A percentile compares a stretch with the other conserved stretches of the same genome.
Evolutionary conservation across 805 yeast genomes (phyloP).

Genomic region (Saccharomycopsis javanensis): DNA sequence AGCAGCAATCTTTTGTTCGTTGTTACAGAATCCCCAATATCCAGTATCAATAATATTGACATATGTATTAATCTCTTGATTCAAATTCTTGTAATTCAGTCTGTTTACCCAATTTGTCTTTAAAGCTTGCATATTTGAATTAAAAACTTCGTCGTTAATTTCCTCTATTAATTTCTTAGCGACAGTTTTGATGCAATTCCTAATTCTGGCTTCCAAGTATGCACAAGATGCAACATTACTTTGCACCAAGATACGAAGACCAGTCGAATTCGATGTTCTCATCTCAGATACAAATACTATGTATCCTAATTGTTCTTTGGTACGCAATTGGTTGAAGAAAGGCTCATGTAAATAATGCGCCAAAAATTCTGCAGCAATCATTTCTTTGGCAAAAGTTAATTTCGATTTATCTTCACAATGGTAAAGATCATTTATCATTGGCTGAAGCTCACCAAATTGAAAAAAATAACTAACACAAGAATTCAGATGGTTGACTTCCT

Average conservation of each 20-base stretch:
- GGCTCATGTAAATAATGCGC: conserved; percentile 77
- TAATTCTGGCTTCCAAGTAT: conserved; percentile 70
- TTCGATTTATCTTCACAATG: neutral
- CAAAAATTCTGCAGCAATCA: conserved; percentile 49
- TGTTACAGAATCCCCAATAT: conserved; percentile 61
- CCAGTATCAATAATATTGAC: conserved; percentile 67
- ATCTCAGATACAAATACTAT: conserved; percentile 77
- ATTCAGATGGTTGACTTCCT: conserved; percentile 54
- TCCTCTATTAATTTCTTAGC: conserved; percentile 38
- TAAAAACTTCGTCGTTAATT: conserved; percentile 56
- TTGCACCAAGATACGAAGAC: conserved; percentile 69
- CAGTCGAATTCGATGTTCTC: conserved; percentile 23
- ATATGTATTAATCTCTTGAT: conserved; percentile 61
- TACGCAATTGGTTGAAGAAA: conserved; percentile 78
- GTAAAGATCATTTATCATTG: neutral
- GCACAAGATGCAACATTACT: conserved; percentile 62
- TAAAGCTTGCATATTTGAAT: conserved; percentile 60
- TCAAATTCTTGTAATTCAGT: conserved; percentile 66
- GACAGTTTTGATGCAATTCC: conserved; percentile 41
- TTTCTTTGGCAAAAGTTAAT: conserved; percentile 21
- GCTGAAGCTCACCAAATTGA: conserved; percentile 44
- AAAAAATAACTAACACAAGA: conserved; percentile 73
- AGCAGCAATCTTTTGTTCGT: conserved; percentile 46
- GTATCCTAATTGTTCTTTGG: conserved; percentile 92
- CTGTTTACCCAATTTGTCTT: conserved; percentile 42